These are phyloP conservation scores for Sugiyamaella boreocaroliniensis DNA, from an alignment of 805 yeast genomes.

Conservation along the genomic window DNA sequence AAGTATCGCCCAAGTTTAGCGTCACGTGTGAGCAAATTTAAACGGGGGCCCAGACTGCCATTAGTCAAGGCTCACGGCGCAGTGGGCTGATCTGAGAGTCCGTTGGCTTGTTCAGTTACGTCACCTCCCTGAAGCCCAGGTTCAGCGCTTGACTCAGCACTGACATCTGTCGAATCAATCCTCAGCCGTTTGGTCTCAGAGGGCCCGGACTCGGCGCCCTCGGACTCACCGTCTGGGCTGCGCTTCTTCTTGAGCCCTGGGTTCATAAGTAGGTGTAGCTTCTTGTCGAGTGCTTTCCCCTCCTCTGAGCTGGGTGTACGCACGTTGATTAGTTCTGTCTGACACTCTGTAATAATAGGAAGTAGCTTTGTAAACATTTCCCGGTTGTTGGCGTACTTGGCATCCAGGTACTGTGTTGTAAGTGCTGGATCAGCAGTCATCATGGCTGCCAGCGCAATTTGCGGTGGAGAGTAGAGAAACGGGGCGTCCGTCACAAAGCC, in stretches of 20 bases:
- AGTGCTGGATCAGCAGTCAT: constrained; percentile 50
- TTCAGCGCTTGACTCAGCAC: not conserved
- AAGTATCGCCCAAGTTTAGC: too few species aligned
- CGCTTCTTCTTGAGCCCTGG: constrained; percentile 19
- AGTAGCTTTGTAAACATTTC: not conserved
- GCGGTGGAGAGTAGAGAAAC: constrained; percentile 86
- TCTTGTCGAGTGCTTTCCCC: constrained; percentile 30
- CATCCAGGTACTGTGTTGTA: constrained; percentile 7
- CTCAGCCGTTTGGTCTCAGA: not conserved
- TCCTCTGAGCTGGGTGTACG: constrained; percentile 26
- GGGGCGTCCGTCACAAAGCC: constrained; percentile 70
- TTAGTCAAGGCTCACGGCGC: too few species aligned
- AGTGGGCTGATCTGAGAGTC: too few species aligned
- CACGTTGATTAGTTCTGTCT: constrained; percentile 17
- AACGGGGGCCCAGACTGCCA: too few species aligned
- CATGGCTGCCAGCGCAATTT: constrained; percentile 84
- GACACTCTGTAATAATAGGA: constrained; percentile 26
- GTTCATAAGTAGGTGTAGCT: constrained; percentile 28
- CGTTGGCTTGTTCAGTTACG: too few species aligned
- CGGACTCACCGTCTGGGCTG: constrained; percentile 3
- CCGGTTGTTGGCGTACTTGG: constrained; percentile 1
- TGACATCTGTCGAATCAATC: not conserved
- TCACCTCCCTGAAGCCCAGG: too few species aligned
- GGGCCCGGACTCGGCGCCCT: not conserved
- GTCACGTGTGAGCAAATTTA: too few species aligned